phyloP scores from a whole-genome alignment of 2,329 filamentous ascomycete genomes.

The Fusarium mundagurra region DNA sequence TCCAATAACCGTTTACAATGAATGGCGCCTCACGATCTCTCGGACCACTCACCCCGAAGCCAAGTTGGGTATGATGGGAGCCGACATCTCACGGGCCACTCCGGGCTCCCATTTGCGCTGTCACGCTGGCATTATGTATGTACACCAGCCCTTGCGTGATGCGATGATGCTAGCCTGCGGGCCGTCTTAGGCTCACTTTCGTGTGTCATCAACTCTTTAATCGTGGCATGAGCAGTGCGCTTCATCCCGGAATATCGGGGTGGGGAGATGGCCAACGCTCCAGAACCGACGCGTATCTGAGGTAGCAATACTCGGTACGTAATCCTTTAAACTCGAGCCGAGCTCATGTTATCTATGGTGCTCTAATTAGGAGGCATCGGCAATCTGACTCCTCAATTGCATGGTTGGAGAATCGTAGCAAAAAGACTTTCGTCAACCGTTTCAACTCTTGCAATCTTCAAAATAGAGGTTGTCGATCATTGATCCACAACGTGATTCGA shows the following conservation, averaged over 20 bases:
- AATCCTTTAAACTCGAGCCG: not conserved
- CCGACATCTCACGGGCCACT: conserved; percentile 34
- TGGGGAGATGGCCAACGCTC: conserved; percentile 6
- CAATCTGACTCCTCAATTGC: conserved; percentile 28
- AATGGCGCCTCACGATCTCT: conserved; percentile 13
- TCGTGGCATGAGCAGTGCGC: conserved; percentile 7
- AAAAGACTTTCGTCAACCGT: not conserved
- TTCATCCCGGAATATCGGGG: conserved; percentile 32
- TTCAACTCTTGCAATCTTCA: not conserved
- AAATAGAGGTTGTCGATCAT: conserved; percentile 13
- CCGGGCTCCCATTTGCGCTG: conserved; percentile 13
- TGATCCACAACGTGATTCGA: conserved; percentile 25
- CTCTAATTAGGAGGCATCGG: not conserved
- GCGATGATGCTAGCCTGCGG: conserved; percentile 34
- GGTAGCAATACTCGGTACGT: conserved; percentile 9
- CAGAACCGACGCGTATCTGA: conserved; percentile 1
- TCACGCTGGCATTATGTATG: conserved; percentile 23
- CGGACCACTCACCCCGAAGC: conserved; percentile 26
- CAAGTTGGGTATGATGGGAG: conserved; percentile 16
- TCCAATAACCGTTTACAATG: conserved; percentile 13
- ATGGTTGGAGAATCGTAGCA: conserved; percentile 1
- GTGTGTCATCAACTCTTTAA: conserved; percentile 28
- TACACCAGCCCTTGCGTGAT: conserved; percentile 33
- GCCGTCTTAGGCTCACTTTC: conserved; percentile 29
- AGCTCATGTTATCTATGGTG: not conserved